Base-by-base conservation (phyloP, 768 basidiomycete genomes). In the Coprinopsis cinerea region DNA sequence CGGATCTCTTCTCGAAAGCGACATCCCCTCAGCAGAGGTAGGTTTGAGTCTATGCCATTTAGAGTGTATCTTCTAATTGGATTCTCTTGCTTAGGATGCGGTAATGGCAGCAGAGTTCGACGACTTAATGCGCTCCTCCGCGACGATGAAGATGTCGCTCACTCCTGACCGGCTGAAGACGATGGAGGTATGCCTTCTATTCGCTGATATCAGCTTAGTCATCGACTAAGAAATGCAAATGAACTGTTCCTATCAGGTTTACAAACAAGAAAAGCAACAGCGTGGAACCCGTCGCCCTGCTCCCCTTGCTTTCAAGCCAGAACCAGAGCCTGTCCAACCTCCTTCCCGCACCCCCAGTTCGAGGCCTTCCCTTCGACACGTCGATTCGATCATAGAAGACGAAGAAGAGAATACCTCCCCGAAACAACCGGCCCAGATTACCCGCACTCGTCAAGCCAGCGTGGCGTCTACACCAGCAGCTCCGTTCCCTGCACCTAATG, bases 71-170 rank as follows among this genome's bases (percentile, higher is more conserved):
- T 23, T 44, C 15, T 37, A 43, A 53, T 44, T 52, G 22, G 46
- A 52, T 53, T 25, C 61, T 36, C 48, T 43, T 44, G 53, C 54
- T 34, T 58, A 87, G 81, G 78, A 82, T 61, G 64, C 78, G 61
- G 62, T 70, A 54, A 64, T 77, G 58, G 72, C 80, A 49, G 83
- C 87, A 54, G 89, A 95, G 64, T 97, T 98, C 64, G 94, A 98
- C 66, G 83, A 92, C 65, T 73, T 97, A 66, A 85, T 98, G 82
- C 82, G 81, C 45, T 92, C 89, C 51, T 81, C 85, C 52, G 76
- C 86, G 51, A 97, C 94, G 17, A 88, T 96, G 87, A 96, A 92
- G 63, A 84, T 98, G 58, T 95, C 92, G 35, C 76, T 96, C 55
- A 98, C 94, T 27, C 94, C 94, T 49, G 92, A 96, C 71, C 78